Evolutionary conservation across 768 basidiomycete genomes (phyloP), one percentile per base, ranked within the genome.

Genomic region (Tremella fuciformis): DNA sequence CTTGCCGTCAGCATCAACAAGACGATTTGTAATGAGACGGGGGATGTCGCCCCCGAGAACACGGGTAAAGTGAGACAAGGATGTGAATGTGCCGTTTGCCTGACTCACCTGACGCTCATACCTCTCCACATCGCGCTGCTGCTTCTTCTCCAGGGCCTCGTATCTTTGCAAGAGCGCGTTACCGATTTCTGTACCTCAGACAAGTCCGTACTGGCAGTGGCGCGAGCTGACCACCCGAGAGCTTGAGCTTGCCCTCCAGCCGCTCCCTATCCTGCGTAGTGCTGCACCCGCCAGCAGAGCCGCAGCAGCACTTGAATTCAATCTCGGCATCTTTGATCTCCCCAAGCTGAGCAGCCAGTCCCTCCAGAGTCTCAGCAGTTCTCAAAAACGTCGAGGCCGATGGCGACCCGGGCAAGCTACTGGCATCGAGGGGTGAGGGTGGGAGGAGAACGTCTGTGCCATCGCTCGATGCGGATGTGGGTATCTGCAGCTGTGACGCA

Each of bases 121-220:
- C 55, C 61, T 57, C 24, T 70, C 65, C 40, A 66, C 64, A 38
- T 69, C 70, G 19, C 65, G 53, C 22, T 62, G 57, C 24, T 61
- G 55, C 50, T 72, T 71, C 39, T 62, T 57, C 53, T 69, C 68
- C 41, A 74, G 44, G 38, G 87, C 88, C 78, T 93, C 91, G 72
- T 93, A 90, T 59, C 86, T 81, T 69, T 88, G 85, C 49, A 96
- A 76, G 48, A 96, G 78, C 3, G 92, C 91, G 76, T 91, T 89
- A 13, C 91, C 91, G 25, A 94, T 86, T 81, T 93, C 91, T 91
- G 25, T 3, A 24, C 37, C 3, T 42, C 41, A 55, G 15, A 55
- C 13, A 18, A 22, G 25, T 53, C 18, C 25, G 4, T 13, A 41
- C 18, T 50, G 21, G 8, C 21, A 21, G 49, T n/a, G 16, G 9